Conservation (phyloP, 179 eudicot species). For the Carnegiea gigantea region DNA sequence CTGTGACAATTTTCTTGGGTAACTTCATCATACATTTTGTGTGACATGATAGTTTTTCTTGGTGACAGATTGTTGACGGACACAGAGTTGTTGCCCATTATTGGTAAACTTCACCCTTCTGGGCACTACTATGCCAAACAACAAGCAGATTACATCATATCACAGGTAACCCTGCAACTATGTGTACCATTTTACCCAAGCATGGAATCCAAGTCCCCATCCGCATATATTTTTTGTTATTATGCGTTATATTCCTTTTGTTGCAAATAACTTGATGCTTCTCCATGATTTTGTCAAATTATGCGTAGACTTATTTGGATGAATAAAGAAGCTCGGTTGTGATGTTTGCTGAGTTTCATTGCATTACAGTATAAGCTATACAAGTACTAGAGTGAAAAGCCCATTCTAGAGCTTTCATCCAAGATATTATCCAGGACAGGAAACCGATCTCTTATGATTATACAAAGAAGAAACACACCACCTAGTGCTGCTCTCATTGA, state of each 20-base stretch:
- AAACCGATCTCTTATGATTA: not conserved
- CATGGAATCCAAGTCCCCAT: not conserved
- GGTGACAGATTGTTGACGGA: conserved; percentile 59
- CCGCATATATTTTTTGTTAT: too few species aligned
- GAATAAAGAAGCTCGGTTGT: not conserved
- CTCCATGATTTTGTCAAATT: not conserved
- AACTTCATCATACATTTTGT: not conserved
- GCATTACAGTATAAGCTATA: not conserved
- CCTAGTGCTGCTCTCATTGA: not conserved
- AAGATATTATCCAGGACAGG: not conserved
- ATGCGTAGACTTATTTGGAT: not conserved
- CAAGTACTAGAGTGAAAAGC: not conserved
- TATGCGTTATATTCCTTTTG: not conserved
- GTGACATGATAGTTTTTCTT: conserved; percentile 10
- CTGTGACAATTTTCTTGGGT: not conserved
- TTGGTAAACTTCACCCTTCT: conserved; percentile 88
- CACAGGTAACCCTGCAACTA: conserved; percentile 61
- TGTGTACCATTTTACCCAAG: not conserved
- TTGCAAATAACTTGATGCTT: too few species aligned
- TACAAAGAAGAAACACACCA: not conserved
- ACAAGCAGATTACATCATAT: conserved; percentile 87
- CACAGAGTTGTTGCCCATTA: conserved; percentile 72
- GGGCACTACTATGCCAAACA: conserved; percentile 91
- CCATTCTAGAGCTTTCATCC: not conserved
- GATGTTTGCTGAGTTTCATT: not conserved